Evolutionary conservation across 306 rosid genomes (phyloP), one percentile per base, ranked within the genome.

Genomic region (Acacia acuminata): DNA sequence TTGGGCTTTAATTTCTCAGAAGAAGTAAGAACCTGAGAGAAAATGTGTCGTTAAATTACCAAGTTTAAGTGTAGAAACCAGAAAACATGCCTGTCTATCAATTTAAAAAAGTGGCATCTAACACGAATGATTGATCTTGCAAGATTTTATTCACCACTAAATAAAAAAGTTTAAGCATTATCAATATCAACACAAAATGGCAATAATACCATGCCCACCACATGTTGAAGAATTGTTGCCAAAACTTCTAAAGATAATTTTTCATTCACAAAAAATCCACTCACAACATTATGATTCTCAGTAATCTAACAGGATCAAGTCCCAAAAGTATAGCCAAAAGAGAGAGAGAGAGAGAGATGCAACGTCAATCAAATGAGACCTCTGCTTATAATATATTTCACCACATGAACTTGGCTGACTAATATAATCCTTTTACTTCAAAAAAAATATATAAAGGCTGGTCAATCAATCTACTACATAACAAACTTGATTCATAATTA

Each of bases 1-100:
- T 96, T 96, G 76, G 98, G 90, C 90, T 96, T 96, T 77, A 92
- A 88, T 86, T 96, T 96, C 69, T 96, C 98, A 71, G 98, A 90
- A 89, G 53, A 89, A 92, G 56, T 90, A 77, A 86, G 91, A 77
- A 79, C 93, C 96, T 95, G 88, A 61, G 58, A 81, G 82, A 22
- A 56, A 66, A 30, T 76, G 40, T n/a, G 60, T 8, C 56, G 64
- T 48, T 14, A 60, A 38, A 44, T 64, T 53, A 81, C 82, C 61
- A 76, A 70, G 64, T 16, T 58, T 44, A 36, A 64, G 42, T 16
- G 42, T 5, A 44, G 75, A 71, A 71, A 71, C 75, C 10, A 72
- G n/a, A 75, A 79, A 14, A 75, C 27, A 32, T 47, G 60, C n/a
- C 30, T 3, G 38, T 68, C n/a, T 10, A 78, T 38, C 44, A 38